Conservation (phyloP, 306 rosid genomes). For the Parietaria judaica region DNA sequence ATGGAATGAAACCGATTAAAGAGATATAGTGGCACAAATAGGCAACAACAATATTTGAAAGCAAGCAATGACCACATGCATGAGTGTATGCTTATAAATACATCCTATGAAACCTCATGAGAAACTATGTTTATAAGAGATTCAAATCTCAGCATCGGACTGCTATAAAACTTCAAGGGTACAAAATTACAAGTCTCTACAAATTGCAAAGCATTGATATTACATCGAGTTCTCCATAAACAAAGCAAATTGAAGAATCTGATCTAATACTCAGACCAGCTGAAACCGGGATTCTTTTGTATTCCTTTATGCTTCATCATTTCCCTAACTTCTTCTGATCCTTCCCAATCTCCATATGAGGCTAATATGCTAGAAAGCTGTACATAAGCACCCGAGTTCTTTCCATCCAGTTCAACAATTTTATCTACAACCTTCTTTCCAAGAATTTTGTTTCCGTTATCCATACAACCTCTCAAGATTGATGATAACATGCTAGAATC, state of each 20-base stretch:
- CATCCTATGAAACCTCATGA: too few relatives aligned
- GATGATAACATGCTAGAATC: constrained; percentile 61
- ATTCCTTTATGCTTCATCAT: constrained; percentile 42
- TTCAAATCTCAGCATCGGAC: too few relatives aligned
- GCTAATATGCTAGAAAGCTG: constrained; percentile 67
- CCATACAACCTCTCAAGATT: constrained; percentile 62
- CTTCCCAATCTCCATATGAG: constrained; percentile 65
- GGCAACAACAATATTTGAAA: too few relatives aligned
- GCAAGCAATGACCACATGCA: too few relatives aligned
- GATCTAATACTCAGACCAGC: constrained; percentile 54
- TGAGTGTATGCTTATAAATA: too few relatives aligned
- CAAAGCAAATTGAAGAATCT: background rate
- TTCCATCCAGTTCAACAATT: constrained; percentile 54
- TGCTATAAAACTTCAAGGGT: too few relatives aligned
- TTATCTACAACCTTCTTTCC: constrained; percentile 52
- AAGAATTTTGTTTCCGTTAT: constrained; percentile 40
- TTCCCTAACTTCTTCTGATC: constrained; percentile 49
- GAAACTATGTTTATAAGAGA: too few relatives aligned
- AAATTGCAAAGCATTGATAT: too few relatives aligned
- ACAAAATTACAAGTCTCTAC: too few relatives aligned
- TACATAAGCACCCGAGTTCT: constrained; percentile 54
- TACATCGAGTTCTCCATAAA: background rate
- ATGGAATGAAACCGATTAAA: background rate
- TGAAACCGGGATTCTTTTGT: constrained; percentile 50
- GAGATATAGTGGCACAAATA: too few relatives aligned